Evolutionary conservation across 2,329 filamentous ascomycete genomes (phyloP).

Genomic region (Paracamarosporium sp.): DNA sequence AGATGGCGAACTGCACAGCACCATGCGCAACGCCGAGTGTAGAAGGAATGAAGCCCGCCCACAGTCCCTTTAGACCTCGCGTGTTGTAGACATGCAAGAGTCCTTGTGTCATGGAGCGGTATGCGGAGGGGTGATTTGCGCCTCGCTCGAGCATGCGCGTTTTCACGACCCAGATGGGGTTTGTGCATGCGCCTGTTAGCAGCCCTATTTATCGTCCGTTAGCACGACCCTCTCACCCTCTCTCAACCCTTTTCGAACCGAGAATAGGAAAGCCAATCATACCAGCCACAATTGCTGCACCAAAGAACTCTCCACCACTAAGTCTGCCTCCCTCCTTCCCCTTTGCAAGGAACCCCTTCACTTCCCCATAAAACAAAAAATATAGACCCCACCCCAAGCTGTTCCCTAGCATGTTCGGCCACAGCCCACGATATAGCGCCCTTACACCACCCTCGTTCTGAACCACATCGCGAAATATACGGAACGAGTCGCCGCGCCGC

Average conservation of each 20-base stretch:
- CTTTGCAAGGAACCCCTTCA: conserved; percentile 61
- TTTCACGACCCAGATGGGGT: conserved; percentile 98
- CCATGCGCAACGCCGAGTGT: conserved; percentile 89
- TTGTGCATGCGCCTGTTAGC: conserved; percentile 82
- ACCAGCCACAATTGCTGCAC: conserved; percentile 71
- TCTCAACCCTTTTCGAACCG: not conserved
- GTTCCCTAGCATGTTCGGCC: conserved; percentile 90
- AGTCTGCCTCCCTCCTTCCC: conserved; percentile 54
- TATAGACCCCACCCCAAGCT: conserved; percentile 90
- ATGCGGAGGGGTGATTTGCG: conserved; percentile 75
- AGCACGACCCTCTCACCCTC: not conserved
- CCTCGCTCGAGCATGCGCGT: conserved; percentile 94
- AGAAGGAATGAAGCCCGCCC: conserved; percentile 83
- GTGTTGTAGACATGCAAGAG: conserved; percentile 68
- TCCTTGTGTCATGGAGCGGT: conserved; percentile 78
- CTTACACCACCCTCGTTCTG: conserved; percentile 63
- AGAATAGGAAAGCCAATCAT: conserved; percentile 19
- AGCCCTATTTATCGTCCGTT: conserved; percentile 60
- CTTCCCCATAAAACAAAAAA: conserved; percentile 75
- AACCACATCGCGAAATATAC: conserved; percentile 60
- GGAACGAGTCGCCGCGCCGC: conserved; percentile 60
- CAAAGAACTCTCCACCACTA: conserved; percentile 76
- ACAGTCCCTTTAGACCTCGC: conserved; percentile 83
- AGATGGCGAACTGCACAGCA: conserved; percentile 94
- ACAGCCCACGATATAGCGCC: conserved; percentile 86